phyloP scores from a whole-genome alignment of 306 rosid species.

The Heteromeles arbutifolia region DNA sequence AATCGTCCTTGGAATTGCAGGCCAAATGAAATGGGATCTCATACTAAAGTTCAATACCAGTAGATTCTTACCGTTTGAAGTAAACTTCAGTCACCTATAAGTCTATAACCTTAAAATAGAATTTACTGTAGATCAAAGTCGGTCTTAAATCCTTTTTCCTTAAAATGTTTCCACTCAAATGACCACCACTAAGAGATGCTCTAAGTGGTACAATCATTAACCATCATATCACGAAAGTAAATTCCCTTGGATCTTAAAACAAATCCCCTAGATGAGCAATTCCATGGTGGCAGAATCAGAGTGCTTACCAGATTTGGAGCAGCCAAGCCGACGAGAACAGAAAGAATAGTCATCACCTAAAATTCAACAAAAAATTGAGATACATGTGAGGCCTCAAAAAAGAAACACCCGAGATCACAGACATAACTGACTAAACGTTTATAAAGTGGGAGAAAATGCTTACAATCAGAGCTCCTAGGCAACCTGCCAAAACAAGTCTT shows the following conservation, averaged over 20 bases:
- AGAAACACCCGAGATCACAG: neutral
- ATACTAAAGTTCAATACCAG: neutral
- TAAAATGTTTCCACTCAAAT: no score
- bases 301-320: slow-evolving; percentile 83
- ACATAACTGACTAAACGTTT: neutral
- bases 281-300: neutral
- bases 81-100: neutral
- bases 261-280: slow-evolving; percentile 1
- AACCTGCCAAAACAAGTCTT: slow-evolving; percentile 77
- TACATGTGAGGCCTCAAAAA: slow-evolving; percentile 1
- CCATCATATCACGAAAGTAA: neutral
- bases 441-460: slow-evolving; percentile 21
- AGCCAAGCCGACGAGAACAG: slow-evolving; percentile 92
- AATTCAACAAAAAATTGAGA: slow-evolving; percentile 11
- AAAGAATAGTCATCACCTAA: slow-evolving; percentile 93
- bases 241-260: neutral
- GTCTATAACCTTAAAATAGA: neutral
- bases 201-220: neutral
- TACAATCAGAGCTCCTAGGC: slow-evolving; percentile 78
- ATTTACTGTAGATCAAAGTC: no score
- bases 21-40: neutral
- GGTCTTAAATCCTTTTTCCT: neutral
- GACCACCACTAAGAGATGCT: neutral
- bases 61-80: neutral
- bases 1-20: neutral